phyloP scores from a whole-genome alignment of 495 filamentous ascomycete species.

The Lineolata rhizophorae region DNA sequence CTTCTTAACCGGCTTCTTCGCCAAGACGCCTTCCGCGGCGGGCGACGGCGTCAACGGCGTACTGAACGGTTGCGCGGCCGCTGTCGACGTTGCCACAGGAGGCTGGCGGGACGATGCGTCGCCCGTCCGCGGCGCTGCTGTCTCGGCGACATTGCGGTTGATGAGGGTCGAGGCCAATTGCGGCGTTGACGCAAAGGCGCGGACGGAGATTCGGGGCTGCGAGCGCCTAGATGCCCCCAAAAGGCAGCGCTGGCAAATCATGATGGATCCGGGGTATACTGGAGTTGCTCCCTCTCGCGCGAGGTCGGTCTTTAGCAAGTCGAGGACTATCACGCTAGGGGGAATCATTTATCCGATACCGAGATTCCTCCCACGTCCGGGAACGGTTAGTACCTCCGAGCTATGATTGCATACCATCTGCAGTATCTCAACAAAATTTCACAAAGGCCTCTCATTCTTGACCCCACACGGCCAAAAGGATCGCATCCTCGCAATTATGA shows the following conservation, averaged over 20 bases:
- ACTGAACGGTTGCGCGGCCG: constrained; percentile 28
- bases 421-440: too few species aligned
- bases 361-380: too few species aligned
- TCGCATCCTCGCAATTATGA: too few species aligned
- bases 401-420: too few species aligned
- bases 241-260: constrained; percentile 14
- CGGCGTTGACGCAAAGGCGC: constrained; percentile 3
- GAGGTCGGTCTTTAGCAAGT: too few species aligned
- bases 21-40: constrained; percentile 14
- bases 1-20: constrained; percentile 3
- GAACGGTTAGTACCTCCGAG: too few species aligned
- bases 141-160: constrained; percentile 1
- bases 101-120: constrained; percentile 4
- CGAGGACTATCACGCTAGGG: too few species aligned
- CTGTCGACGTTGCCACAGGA: constrained; percentile 24
- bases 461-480: too few species aligned
- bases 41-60: constrained; percentile 25
- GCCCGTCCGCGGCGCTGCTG: constrained; percentile 3
- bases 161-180: constrained; percentile 3
- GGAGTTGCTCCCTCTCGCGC: too few species aligned
- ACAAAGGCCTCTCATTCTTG: too few species aligned
- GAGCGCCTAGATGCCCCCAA: constrained; percentile 6
- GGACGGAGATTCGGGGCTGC: background rate
- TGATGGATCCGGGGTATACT: too few species aligned
- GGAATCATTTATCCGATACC: too few species aligned